Percentiles rank a stretch among this genome's conserved stretches.
Conservation (phyloP, 257 asterid species). For the Capsicum rhomboideum region DNA sequence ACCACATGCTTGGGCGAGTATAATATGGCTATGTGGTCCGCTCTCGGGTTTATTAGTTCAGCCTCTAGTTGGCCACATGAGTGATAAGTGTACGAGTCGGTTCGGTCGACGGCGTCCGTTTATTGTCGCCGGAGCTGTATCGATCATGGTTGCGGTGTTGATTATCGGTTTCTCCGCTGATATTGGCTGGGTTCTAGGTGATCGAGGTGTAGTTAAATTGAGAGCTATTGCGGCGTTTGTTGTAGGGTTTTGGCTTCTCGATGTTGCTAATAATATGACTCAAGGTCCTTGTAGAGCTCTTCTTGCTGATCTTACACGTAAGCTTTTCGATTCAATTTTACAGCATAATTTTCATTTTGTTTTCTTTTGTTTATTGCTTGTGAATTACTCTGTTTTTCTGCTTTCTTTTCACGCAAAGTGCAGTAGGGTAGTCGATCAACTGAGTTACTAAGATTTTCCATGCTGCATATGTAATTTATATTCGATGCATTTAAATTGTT, state of each 20-base stretch:
- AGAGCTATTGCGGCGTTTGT: conserved; percentile 64
- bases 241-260: conserved; percentile 79
- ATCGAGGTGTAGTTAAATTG: conserved; percentile 31
- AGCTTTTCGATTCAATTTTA: not conserved
- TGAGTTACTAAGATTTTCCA: too few species aligned
- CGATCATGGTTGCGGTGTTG: conserved; percentile 57
- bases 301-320: conserved; percentile 84
- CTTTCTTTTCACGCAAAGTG: not conserved
- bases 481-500: not conserved
- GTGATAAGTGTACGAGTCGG: conserved; percentile 64
- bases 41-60: conserved; percentile 81
- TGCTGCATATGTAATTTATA: not conserved
- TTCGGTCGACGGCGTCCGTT: conserved; percentile 83
- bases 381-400: not conserved
- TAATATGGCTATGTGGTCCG: conserved; percentile 91
- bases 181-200: conserved; percentile 68
- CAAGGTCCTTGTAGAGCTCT: conserved; percentile 92
- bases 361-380: not conserved
- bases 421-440: not conserved
- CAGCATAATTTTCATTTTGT: not conserved
- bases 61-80: conserved; percentile 68
- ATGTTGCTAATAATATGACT: conserved; percentile 78
- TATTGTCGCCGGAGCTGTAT: conserved; percentile 55
- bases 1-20: conserved; percentile 82
- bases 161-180: conserved; percentile 68